These are phyloP conservation scores for Phaeosphaeriaceae sp. DNA, from an alignment of 2,329 filamentous ascomycete genomes.

Conservation along the genomic window DNA sequence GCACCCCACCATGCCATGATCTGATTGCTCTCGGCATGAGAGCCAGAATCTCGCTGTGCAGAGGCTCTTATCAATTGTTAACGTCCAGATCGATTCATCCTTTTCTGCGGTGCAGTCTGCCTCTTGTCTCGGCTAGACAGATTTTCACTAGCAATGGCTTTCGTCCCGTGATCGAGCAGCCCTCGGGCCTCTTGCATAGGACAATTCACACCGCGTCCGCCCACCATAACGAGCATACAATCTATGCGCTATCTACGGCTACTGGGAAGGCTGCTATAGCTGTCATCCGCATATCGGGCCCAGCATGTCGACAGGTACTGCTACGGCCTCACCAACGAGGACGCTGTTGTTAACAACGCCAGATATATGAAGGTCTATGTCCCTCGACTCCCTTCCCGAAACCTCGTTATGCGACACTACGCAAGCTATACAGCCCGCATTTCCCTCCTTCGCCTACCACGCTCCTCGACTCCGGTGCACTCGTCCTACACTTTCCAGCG, in stretches of 20 bases:
- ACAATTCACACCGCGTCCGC: constrained; percentile 15
- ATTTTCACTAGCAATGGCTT: constrained; percentile 5
- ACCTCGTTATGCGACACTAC: constrained; percentile 72
- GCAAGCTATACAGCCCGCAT: constrained; percentile 72
- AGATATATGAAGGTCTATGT: constrained; percentile 72
- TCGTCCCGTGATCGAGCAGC: constrained; percentile 8
- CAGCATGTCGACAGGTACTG: constrained; percentile 72
- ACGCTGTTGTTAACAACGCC: constrained; percentile 13
- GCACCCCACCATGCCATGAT: constrained; percentile 20
- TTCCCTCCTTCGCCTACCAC: constrained; percentile 48
- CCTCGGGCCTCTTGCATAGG: constrained; percentile 23
- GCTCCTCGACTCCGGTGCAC: constrained; percentile 76
- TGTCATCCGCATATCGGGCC: constrained; percentile 84
- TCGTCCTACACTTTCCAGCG: constrained; percentile 82
- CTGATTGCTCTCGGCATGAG: constrained; percentile 44
- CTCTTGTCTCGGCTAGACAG: background rate
- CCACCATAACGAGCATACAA: constrained; percentile 61
- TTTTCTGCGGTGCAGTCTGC: background rate
- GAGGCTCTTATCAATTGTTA: constrained; percentile 10
- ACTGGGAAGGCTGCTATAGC: constrained; percentile 88
- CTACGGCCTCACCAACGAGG: background rate
- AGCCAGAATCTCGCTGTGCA: constrained; percentile 30
- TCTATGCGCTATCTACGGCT: constrained; percentile 91
- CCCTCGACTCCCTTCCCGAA: constrained; percentile 62
- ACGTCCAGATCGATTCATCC: background rate